A percentile compares a stretch with the other conserved stretches of the same genome.
Evolutionary conservation across 2,329 filamentous ascomycete genomes (phyloP).

Genomic region (Pseudogymnoascus sp.): DNA sequence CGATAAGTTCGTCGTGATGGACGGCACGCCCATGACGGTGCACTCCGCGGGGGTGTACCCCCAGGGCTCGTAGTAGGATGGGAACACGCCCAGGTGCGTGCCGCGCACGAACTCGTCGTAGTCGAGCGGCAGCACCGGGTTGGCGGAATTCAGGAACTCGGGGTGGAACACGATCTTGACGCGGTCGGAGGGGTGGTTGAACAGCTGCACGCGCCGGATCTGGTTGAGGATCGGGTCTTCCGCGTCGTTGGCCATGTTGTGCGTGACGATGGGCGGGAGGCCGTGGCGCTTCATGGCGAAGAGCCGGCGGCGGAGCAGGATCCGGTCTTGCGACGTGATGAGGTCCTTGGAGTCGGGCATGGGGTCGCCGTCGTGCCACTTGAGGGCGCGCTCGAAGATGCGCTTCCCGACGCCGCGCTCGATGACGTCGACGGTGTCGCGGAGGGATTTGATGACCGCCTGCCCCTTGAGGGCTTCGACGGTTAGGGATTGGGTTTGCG

Average conservation of each 20-base stretch:
- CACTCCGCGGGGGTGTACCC: constrained; percentile 97
- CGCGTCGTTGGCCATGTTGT: constrained; percentile 93
- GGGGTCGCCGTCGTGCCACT: constrained; percentile 90
- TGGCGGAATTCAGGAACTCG: constrained; percentile 92
- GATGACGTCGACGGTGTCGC: constrained; percentile 88
- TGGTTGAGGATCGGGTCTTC: constrained; percentile 96
- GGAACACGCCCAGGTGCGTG: constrained; percentile 89
- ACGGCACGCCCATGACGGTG: constrained; percentile 97
- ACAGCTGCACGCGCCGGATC: constrained; percentile 88
- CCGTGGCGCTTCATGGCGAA: constrained; percentile 94
- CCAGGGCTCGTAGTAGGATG: constrained; percentile 99
- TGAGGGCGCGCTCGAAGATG: constrained; percentile 86
- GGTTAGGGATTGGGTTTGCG: constrained; percentile 87
- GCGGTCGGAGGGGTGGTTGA: constrained; percentile 89
- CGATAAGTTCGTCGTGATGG: constrained; percentile 95
- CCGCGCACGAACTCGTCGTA: constrained; percentile 98
- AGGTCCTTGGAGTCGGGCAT: constrained; percentile 96
- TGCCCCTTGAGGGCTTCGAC: constrained; percentile 95
- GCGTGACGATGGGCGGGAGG: constrained; percentile 90
- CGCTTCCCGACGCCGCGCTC: constrained; percentile 87
- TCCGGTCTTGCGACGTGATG: constrained; percentile 83
- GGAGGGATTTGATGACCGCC: constrained; percentile 91
- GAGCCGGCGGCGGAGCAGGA: constrained; percentile 79
- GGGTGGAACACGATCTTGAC: constrained; percentile 98
- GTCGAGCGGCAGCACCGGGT: constrained; percentile 89